These are phyloP conservation scores for Penstemon eatonii DNA, from an alignment of 257 asterid genomes.

Conservation along the genomic window DNA sequence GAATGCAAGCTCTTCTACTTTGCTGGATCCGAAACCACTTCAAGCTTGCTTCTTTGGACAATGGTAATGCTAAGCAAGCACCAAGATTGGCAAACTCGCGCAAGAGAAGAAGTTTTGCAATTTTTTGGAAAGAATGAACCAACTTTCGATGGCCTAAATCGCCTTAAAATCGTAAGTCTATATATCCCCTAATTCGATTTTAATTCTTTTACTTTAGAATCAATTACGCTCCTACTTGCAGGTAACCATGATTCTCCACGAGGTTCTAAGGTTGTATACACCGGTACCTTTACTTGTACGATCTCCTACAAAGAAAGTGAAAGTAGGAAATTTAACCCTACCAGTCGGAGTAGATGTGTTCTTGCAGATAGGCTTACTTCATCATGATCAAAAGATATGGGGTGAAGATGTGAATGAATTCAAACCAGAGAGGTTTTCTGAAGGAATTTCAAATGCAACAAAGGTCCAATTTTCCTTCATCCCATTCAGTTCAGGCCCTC, in stretches of 20 bases:
- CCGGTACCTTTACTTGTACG: slow-evolving; percentile 17
- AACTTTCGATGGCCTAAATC: too few relatives aligned
- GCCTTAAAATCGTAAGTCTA: too few relatives aligned
- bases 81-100: too few relatives aligned
- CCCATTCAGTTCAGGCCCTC: slow-evolving; percentile 38
- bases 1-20: too few relatives aligned
- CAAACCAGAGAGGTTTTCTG: slow-evolving; percentile 37
- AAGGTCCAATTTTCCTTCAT: slow-evolving; percentile 25
- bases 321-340: background rate
- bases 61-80: too few relatives aligned
- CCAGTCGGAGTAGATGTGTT: slow-evolving; percentile 2
- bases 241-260: slow-evolving; percentile 16
- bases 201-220: too few relatives aligned
- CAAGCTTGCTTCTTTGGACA: too few relatives aligned
- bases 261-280: slow-evolving; percentile 34
- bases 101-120: too few relatives aligned
- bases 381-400: slow-evolving; percentile 36
- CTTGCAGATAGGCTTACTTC: slow-evolving; percentile 22
- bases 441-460: slow-evolving; percentile 3
- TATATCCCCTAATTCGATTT: too few relatives aligned
- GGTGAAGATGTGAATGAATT: slow-evolving; percentile 36
- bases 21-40: too few relatives aligned
- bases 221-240: background rate
- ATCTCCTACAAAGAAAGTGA: background rate
- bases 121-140: too few relatives aligned